These are phyloP conservation scores for Candida sp. DNA, from an alignment of 1,139 yeast species.

Conservation along the genomic window DNA sequence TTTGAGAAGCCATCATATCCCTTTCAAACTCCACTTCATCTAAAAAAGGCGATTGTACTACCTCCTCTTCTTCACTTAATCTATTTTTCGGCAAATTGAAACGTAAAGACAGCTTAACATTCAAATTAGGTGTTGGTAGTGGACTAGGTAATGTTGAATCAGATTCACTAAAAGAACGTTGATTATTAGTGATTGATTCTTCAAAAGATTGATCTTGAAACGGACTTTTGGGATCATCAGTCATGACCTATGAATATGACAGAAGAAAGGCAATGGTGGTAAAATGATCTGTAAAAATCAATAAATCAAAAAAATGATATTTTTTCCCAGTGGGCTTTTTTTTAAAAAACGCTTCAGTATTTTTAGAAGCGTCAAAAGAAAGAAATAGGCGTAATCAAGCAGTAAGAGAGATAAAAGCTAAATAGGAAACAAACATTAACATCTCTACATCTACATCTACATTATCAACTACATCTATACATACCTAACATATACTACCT, in stretches of 20 bases:
- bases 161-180: slow-evolving; percentile 8
- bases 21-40: slow-evolving; percentile 6
- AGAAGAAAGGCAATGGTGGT: neutral
- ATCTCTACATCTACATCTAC: too few species aligned
- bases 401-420: too few species aligned
- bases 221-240: slow-evolving; percentile 9
- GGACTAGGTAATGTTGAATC: slow-evolving; percentile 12
- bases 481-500: too few species aligned
- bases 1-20: neutral
- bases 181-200: slow-evolving; percentile 6
- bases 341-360: neutral
- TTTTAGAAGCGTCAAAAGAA: neutral
- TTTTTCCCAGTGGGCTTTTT: neutral
- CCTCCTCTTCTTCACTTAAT: neutral
- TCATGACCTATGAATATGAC: neutral
- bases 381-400: neutral
- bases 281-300: neutral
- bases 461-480: too few species aligned
- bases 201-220: slow-evolving; percentile 11
- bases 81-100: slow-evolving; percentile 18
- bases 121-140: slow-evolving; percentile 27
- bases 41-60: slow-evolving; percentile 10
- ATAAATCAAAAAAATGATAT: neutral
- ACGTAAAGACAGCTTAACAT: slow-evolving; percentile 18
- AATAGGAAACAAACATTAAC: too few species aligned